Evolutionary conservation across 129 eudicot species (phyloP).

Genomic region (Flaveria brownii): DNA sequence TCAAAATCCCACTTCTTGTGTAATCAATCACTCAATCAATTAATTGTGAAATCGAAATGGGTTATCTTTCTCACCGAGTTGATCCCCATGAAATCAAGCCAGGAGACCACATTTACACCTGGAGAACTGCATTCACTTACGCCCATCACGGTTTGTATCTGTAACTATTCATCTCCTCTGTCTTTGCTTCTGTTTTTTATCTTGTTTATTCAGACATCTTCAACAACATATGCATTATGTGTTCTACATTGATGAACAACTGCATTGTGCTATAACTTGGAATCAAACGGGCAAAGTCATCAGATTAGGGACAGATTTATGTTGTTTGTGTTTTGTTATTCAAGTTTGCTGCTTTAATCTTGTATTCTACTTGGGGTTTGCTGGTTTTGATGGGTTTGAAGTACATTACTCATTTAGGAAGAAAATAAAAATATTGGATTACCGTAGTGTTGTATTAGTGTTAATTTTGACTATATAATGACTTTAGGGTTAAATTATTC

Average conservation of each 20-base stretch:
- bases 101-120: conserved; percentile 64
- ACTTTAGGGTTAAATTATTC: not conserved
- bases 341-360: no score
- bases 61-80: conserved; percentile 16
- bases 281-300: not conserved
- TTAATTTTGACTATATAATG: not conserved
- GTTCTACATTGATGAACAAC: no score
- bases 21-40: not conserved
- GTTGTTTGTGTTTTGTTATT: no score
- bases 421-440: no score
- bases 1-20: not conserved
- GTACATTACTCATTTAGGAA: no score
- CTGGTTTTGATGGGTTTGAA: not conserved
- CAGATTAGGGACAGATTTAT: no score
- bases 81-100: conserved; percentile 20
- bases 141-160: conserved; percentile 47
- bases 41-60: not conserved
- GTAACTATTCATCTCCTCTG: no score
- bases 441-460: no score
- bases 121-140: conserved; percentile 49
- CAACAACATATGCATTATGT: not conserved
- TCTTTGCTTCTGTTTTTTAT: not conserved
- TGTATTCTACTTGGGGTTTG: no score
- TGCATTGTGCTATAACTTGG: no score
- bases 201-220: not conserved